A percentile compares a stretch with the other conserved stretches of the same genome.
Conservation (phyloP, 441 rosid species). For the Populus tomentosa region DNA sequence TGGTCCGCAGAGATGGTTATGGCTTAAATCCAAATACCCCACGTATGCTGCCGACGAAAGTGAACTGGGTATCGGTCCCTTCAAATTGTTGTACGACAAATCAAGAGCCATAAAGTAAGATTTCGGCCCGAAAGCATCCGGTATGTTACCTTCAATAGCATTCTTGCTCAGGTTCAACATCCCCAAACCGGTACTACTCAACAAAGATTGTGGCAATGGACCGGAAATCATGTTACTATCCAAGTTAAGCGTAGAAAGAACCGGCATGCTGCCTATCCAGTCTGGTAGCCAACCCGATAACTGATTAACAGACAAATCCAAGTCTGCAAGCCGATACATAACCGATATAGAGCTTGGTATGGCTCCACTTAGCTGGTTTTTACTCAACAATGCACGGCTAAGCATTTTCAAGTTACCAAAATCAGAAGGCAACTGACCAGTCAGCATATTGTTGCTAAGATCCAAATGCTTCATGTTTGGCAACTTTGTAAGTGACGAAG, state of each 20-base stretch:
- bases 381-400: conserved; percentile 63
- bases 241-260: conserved; percentile 59
- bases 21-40: conserved; percentile 79
- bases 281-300: conserved; percentile 54
- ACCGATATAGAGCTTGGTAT: conserved; percentile 58
- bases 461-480: conserved; percentile 19
- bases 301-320: conserved; percentile 63
- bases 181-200: conserved; percentile 53
- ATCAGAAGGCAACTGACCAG: conserved; percentile 33
- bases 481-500: conserved; percentile 14
- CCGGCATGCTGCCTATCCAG: conserved; percentile 60
- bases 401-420: conserved; percentile 69
- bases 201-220: conserved; percentile 43
- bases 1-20: conserved; percentile 77
- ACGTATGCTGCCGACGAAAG: conserved; percentile 49
- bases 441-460: conserved; percentile 18
- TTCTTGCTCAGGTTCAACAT: conserved; percentile 75
- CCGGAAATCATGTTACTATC: conserved; percentile 62
- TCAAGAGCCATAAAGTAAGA: conserved; percentile 70
- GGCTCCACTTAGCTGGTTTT: conserved; percentile 66
- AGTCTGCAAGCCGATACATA: conserved; percentile 66
- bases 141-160: conserved; percentile 59
- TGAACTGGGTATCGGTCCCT: conserved; percentile 60
- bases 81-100: conserved; percentile 53
- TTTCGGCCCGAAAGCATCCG: conserved; percentile 65